Evolutionary conservation across 352 stramenopile genomes (phyloP), one percentile per base, ranked within the genome.

Genomic region (Salisapilia sapeloensis): DNA sequence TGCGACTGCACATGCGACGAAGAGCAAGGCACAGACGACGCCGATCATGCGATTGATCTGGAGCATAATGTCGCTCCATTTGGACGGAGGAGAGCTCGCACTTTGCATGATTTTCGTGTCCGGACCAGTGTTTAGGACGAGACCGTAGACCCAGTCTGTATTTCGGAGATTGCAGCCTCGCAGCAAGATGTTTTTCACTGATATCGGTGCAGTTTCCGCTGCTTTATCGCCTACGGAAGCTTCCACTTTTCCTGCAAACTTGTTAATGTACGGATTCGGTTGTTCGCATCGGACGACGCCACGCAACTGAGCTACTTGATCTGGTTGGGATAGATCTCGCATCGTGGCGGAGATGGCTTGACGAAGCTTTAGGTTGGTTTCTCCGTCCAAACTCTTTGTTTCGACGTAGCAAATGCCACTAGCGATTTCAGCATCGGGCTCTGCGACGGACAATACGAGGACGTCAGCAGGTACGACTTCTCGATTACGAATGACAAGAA

Each of bases 31-130:
- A 35, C 62, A 84, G n/a, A 86, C 24, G 11, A 78, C 56, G 15
- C 61, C 49, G 35, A 85, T 83, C 66, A 82, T 83, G 25, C 70
- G 74, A 53, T 86, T 83, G 33, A 85, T 81, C 19, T 44, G 53
- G 18, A 82, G 50, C 64, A 85, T 81, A 18, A 86, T 53, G 40
- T 84, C 70, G 30, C 75, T 90, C 60, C 63, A 72, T 44, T 94
- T 94, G 32, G 72, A 76, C 8, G 75, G 70, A 29, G 75, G 56
- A 0, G 53, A 46, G 29, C 59, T 79, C 5, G 69, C 58, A 34
- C 67, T 92, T 51, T 89, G 72, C 57, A 89, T 90, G 47, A 95
- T 87, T 49, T 95, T 95, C 3, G 79, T 92, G 38, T 96, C 83
- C 12, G 64, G 63, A 3, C 82, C 84, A 0, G 83, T 95, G 50